Evolutionary conservation across 169 alveolate genomes (phyloP), one percentile per base, ranked within the genome.

Genomic region (Plasmodium falciparum): DNA sequence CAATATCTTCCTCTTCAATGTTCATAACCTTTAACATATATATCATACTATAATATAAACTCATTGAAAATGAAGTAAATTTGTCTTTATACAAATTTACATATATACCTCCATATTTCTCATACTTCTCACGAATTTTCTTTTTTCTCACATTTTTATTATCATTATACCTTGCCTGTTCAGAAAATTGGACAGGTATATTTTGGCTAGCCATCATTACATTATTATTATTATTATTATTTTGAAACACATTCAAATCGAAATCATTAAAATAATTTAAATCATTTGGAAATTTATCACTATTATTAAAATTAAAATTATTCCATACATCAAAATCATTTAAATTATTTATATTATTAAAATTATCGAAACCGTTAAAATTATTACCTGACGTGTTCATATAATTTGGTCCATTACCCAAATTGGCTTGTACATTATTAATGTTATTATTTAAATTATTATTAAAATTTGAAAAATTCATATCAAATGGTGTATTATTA

Each of bases 51-150:
- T 83, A 83, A 62, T 83, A 83, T 83, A 83, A 83, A 61, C 91
- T 62, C 73, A 69, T 67, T 49, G 91, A 83, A 72, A 83, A 83
- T 8, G 91, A 83, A 6, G 91, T 83, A 72, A 83, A 83, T 54
- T 83, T 83, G 24, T 67, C 70, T 58, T 83, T 83, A 62, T 83
- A 69, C 45, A 83, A 69, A 47, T 83, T 83, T 13, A 83, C 91
- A 72, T 83, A 83, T 58, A 83, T 83, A 49, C 91, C 91, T 69
- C 91, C 91, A 72, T 69, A 69, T 33, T 54, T 67, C 24, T 69
- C 73, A 69, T 62, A 56, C 17, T 83, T 73, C 24, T n/a, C 54
- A 33, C 56, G 12, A 47, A 29, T 59, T 33, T 67, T 29, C 22
- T 15, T 29, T 49, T 66, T 69, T 22, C 49, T 24, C 50, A 15